Evolutionary conservation across 495 filamentous ascomycete species (phyloP).

Genomic region (Penicillium subrubescens): DNA sequence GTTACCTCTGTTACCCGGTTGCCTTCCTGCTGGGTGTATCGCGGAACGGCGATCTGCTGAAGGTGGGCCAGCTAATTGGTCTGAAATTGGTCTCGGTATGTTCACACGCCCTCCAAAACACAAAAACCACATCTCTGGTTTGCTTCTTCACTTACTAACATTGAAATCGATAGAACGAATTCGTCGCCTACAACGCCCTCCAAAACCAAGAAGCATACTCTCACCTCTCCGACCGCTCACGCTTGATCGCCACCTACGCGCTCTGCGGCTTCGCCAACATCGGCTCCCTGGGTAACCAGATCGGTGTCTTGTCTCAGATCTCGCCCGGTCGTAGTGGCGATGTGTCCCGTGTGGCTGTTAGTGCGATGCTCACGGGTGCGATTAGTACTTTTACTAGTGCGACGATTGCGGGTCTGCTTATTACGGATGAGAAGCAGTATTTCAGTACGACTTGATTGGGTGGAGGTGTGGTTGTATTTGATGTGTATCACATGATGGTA

Average conservation of each 20-base stretch:
- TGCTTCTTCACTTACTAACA: neutral
- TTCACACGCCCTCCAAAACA: constrained; percentile 2
- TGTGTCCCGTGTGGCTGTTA: constrained; percentile 73
- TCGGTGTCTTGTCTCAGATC: constrained; percentile 81
- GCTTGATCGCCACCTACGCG: constrained; percentile 71
- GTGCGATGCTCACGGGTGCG: constrained; percentile 76
- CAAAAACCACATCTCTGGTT: neutral
- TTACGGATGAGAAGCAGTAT: constrained; percentile 55
- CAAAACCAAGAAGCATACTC: constrained; percentile 48
- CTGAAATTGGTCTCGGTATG: constrained; percentile 74
- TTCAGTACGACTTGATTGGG: constrained; percentile 9
- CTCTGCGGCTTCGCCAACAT: constrained; percentile 82
- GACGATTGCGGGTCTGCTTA: constrained; percentile 74
- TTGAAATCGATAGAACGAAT: constrained; percentile 56
- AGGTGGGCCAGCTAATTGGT: constrained; percentile 78
- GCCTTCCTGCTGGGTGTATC: constrained; percentile 87
- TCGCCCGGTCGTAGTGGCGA: constrained; percentile 72
- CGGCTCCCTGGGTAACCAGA: constrained; percentile 80
- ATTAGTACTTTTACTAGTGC: constrained; percentile 81
- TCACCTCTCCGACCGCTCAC: constrained; percentile 65
- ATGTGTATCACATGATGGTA: neutral
- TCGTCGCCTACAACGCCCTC: constrained; percentile 59
- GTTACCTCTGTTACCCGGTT: constrained; percentile 82
- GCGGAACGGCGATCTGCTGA: constrained; percentile 66
- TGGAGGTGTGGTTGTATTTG: neutral